Base-by-base conservation (phyloP, 1,284 basidiomycete genomes). In the Mycena citricolor region DNA sequence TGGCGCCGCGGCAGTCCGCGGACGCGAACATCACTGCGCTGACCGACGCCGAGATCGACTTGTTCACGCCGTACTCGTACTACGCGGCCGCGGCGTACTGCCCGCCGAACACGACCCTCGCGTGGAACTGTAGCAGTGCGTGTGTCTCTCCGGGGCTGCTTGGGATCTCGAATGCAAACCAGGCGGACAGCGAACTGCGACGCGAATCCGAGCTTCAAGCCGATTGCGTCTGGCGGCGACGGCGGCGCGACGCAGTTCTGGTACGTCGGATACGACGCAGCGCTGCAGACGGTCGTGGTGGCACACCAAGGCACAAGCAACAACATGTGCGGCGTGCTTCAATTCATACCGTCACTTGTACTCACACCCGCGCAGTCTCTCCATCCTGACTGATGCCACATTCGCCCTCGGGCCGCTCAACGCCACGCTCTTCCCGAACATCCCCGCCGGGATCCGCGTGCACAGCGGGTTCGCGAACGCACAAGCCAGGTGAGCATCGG, bases 391-490 rank as follows among this genome's bases (percentile, higher is more conserved):
- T 0, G 81, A 87, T 54, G 64, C 58, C 0, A 65, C 79, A 40
- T 60, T 81, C 51, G 52, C 68, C 47, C 54, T 74, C 30, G 56
- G 51, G 3, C 55, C 42, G 1, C 60, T 76, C 26, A 66, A 77
- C 51, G 39, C 71, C 1, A 60, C 62, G 1, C 64, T 83, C 8
- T 86, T 86, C 66, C 81, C 81, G 8, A 77, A 77, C 0, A 39
- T 83, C 22, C 57, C 67, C 29, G 61, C 67, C 0, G 56, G 58
- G 6, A 67, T 85, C 21, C 30, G 69, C 50, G 79, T 77, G 0
- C 83, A 86, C 57, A 55, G 57, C 7, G 81, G 83, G 10, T 86
- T 86, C 61, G 65, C 58, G 1, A 59, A 67, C 10, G 68, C 68
- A 7, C 82, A 86, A 21, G 67, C 75, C 3, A 59, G 63, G 81